Conservation (phyloP, 768 basidiomycete genomes). For the Pholiota microspora region DNA sequence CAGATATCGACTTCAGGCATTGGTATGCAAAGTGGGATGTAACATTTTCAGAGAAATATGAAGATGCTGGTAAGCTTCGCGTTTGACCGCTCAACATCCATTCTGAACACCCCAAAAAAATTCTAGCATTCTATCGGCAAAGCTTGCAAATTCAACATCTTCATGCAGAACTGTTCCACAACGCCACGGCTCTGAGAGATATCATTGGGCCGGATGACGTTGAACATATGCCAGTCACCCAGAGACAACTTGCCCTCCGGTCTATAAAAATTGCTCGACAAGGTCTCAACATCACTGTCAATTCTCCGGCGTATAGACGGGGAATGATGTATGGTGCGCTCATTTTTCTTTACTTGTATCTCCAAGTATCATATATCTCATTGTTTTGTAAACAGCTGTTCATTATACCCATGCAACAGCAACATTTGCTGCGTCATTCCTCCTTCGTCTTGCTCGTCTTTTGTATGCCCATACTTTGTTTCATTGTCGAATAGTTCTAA, state of each 20-base stretch:
- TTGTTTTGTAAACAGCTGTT: constrained; percentile 51
- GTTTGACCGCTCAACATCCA: background rate
- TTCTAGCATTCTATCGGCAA: constrained; percentile 82
- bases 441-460: constrained; percentile 80
- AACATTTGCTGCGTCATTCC: constrained; percentile 89
- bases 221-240: constrained; percentile 74
- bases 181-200: constrained; percentile 77
- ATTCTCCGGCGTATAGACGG: constrained; percentile 80
- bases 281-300: constrained; percentile 83
- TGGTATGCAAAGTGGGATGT: constrained; percentile 86
- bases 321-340: constrained; percentile 86
- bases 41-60: constrained; percentile 78
- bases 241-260: constrained; percentile 75
- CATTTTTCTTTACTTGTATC: background rate
- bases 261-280: constrained; percentile 82
- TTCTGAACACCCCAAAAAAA: background rate
- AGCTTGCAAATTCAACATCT: constrained; percentile 84
- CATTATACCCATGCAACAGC: constrained; percentile 91
- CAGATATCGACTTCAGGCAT: constrained; percentile 72
- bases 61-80: constrained; percentile 62
- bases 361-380: constrained; percentile 1
- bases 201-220: constrained; percentile 88
- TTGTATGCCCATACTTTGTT: constrained; percentile 55
- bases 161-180: constrained; percentile 85
- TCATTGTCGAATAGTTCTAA: background rate